These are phyloP conservation scores for Ilex aquifolium DNA, from an alignment of 257 asterid species.

Conservation along the genomic window DNA sequence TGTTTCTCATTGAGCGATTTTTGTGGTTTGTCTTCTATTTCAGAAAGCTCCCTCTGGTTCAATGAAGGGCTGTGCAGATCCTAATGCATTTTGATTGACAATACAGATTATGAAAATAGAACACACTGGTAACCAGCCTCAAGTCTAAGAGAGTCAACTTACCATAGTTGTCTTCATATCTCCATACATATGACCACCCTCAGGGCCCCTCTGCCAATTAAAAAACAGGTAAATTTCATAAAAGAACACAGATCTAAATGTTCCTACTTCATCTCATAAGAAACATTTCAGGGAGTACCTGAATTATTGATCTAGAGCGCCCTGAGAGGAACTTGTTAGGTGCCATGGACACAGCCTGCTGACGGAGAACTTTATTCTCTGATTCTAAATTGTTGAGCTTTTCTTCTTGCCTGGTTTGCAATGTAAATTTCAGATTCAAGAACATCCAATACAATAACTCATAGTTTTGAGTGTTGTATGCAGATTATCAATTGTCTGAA, in stretches of 20 bases:
- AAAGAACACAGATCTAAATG: conserved; percentile 9
- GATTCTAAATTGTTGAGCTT: conserved; percentile 80
- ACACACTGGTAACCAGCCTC: conserved; percentile 13
- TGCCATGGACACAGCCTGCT: conserved; percentile 90
- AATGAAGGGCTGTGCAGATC: conserved; percentile 80
- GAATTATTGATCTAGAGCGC: conserved; percentile 89
- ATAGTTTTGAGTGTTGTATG: too few species aligned
- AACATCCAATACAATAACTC: background rate
- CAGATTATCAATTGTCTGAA: too few species aligned
- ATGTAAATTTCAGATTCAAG: conserved; percentile 11
- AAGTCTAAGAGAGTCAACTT: conserved; percentile 24
- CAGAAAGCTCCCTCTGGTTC: conserved; percentile 49
- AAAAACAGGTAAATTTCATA: conserved; percentile 20
- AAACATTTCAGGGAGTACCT: conserved; percentile 42
- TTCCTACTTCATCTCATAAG: conserved; percentile 10
- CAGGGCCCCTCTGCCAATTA: conserved; percentile 67
- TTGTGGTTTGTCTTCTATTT: conserved; percentile 90
- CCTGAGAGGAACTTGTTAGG: conserved; percentile 95
- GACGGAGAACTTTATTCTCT: conserved; percentile 98
- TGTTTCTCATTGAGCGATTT: conserved; percentile 94
- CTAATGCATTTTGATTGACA: conserved; percentile 36
- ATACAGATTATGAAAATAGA: conserved; percentile 9
- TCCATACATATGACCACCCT: conserved; percentile 53
- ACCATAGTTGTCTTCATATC: conserved; percentile 70
- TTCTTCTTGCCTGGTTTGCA: conserved; percentile 75